These are phyloP conservation scores for Fonsecaea erecta DNA, from an alignment of 2,329 filamentous ascomycete genomes.

Conservation along the genomic window DNA sequence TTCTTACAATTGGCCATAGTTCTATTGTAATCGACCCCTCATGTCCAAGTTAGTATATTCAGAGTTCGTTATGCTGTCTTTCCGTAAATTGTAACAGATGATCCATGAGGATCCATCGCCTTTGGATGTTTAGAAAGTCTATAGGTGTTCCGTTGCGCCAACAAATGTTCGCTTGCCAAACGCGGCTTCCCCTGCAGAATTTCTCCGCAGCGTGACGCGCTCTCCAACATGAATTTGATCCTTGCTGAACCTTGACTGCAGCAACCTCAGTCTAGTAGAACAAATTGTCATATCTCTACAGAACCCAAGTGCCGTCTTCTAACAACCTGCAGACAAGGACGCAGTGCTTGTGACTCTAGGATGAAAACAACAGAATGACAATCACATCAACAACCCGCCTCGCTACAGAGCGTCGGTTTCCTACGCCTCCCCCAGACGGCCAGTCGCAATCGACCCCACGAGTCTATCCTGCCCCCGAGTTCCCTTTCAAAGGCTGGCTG, in stretches of 20 bases:
- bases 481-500: slow-evolving; percentile 64
- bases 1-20: background rate
- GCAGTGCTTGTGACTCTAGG: background rate
- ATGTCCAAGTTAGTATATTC: too few species aligned
- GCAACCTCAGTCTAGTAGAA: background rate
- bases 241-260: background rate
- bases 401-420: slow-evolving; percentile 46
- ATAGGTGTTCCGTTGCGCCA: background rate
- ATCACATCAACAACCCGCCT: slow-evolving; percentile 49
- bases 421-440: slow-evolving; percentile 51
- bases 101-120: background rate
- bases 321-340: background rate
- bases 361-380: slow-evolving; percentile 45
- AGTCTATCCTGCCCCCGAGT: slow-evolving; percentile 60
- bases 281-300: background rate
- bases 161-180: background rate
- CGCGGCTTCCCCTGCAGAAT: background rate
- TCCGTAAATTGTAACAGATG: background rate
- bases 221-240: slow-evolving; percentile 3
- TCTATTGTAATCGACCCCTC: background rate
- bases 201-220: slow-evolving; percentile 1
- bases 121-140: background rate
- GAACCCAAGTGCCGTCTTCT: background rate
- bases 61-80: too few species aligned
- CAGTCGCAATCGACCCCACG: slow-evolving; percentile 60